Conservation (phyloP, 352 stramenopile species). For the Thraustotheca clavata region DNA sequence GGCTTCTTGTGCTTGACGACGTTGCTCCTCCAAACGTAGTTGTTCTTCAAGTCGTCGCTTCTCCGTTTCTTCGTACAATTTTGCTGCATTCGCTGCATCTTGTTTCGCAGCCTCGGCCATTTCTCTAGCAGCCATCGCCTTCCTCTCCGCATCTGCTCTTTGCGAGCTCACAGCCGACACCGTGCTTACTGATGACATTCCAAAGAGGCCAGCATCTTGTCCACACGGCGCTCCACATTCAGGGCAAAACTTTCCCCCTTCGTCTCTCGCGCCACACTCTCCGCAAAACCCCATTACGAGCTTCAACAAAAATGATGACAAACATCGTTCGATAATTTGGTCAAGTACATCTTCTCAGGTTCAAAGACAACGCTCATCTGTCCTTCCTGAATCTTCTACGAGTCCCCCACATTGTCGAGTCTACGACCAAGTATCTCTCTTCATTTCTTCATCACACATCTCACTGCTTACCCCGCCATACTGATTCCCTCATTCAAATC, state of each 20-base stretch:
- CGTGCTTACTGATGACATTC: background rate
- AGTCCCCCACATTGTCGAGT: no score
- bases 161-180: background rate
- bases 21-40: constrained; percentile 10
- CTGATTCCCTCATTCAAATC: no score
- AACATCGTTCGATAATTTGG: background rate
- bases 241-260: constrained; percentile 56
- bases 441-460: no score
- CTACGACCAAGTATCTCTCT: no score
- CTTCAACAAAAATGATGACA: background rate
- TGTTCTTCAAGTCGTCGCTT: constrained; percentile 9
- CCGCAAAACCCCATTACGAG: constrained; percentile 70
- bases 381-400: no score
- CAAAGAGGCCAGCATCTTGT: constrained; percentile 8
- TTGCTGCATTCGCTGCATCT: constrained; percentile 16
- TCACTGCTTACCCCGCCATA: no score
- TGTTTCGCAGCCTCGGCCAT: constrained; percentile 14
- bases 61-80: constrained; percentile 20
- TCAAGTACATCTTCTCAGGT: background rate
- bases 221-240: constrained; percentile 44
- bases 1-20: background rate
- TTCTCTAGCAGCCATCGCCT: constrained; percentile 5
- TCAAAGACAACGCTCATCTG: no score
- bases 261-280: constrained; percentile 61
- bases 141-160: constrained; percentile 3